phyloP scores from a whole-genome alignment of 305 asterid genomes.

The Ilex paraguariensis region DNA sequence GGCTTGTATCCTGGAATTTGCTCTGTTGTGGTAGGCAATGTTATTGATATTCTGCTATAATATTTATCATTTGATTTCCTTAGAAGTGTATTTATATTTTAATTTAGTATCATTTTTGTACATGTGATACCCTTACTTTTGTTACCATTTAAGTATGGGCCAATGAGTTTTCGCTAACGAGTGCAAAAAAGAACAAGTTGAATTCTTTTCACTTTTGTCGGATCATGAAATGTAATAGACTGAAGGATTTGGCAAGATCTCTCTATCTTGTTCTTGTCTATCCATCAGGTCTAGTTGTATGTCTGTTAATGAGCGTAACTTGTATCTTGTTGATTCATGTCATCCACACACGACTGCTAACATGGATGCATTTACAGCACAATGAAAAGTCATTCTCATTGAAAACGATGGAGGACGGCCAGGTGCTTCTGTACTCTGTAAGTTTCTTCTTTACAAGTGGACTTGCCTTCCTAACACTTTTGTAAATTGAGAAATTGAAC shows the following conservation, averaged over 20 bases:
- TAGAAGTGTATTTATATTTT: not conserved
- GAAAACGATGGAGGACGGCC: slow-evolving; percentile 98
- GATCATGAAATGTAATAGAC: too few relatives aligned
- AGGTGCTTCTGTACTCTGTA: slow-evolving; percentile 72
- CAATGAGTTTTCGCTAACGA: too few relatives aligned
- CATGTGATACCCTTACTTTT: too few relatives aligned
- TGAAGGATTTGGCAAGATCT: not conserved
- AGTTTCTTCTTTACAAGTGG: slow-evolving; percentile 28
- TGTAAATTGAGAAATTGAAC: not conserved
- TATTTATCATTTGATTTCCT: not conserved
- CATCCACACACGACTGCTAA: not conserved
- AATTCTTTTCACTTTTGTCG: not conserved
- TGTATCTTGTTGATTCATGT: not conserved
- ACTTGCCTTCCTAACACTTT: slow-evolving; percentile 6
- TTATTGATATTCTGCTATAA: not conserved
- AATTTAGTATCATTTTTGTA: too few relatives aligned
- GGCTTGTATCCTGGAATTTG: slow-evolving; percentile 95
- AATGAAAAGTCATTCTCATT: slow-evolving; percentile 79
- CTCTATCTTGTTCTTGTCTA: not conserved
- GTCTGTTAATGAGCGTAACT: too few relatives aligned
- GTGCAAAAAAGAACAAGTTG: too few relatives aligned
- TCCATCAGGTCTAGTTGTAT: not conserved
- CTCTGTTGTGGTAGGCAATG: slow-evolving; percentile 78
- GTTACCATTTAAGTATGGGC: too few relatives aligned
- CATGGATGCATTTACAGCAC: slow-evolving; percentile 48